These are phyloP conservation scores for Mortierella sp. DNA, from an alignment of 371 early-diverging fungal genomes.

Conservation along the genomic window DNA sequence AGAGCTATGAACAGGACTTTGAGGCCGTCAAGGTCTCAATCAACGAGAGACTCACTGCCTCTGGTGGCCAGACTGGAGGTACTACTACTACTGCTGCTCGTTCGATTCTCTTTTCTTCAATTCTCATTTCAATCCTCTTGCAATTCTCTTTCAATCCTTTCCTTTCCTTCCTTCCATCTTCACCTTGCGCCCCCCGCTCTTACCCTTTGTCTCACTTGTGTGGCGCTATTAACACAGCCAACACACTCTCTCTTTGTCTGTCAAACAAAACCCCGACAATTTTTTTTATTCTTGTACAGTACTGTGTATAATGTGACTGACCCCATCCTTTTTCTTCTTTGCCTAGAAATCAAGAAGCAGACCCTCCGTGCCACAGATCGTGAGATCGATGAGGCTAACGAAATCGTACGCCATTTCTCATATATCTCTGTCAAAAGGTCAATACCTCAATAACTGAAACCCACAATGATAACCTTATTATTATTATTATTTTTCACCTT, in stretches of 20 bases:
- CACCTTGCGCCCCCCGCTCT: not conserved
- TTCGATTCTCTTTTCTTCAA: not conserved
- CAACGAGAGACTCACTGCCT: constrained; percentile 68
- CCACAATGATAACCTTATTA: not conserved
- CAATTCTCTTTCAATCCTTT: not conserved
- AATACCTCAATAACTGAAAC: not conserved
- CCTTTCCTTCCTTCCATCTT: not conserved
- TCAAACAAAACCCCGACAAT: not conserved
- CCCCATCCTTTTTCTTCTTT: not conserved
- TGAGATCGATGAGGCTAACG: constrained; percentile 92
- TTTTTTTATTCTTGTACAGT: no score
- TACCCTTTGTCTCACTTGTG: not conserved
- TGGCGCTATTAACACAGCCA: constrained; percentile 1
- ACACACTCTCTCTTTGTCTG: not conserved
- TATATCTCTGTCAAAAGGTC: not conserved
- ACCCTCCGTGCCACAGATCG: constrained; percentile 81
- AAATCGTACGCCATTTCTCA: constrained; percentile 75
- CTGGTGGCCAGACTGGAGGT: constrained; percentile 73
- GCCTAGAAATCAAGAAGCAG: constrained; percentile 79
- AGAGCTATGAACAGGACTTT: constrained; percentile 91
- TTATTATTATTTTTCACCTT: not conserved
- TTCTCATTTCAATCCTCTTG: not conserved
- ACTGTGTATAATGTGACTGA: not conserved
- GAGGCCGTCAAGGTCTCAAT: constrained; percentile 73
- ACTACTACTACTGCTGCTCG: not conserved